These are phyloP conservation scores for Pseudogymnoascus sp. DNA, from an alignment of 2,329 filamentous ascomycete species.

Conservation along the genomic window DNA sequence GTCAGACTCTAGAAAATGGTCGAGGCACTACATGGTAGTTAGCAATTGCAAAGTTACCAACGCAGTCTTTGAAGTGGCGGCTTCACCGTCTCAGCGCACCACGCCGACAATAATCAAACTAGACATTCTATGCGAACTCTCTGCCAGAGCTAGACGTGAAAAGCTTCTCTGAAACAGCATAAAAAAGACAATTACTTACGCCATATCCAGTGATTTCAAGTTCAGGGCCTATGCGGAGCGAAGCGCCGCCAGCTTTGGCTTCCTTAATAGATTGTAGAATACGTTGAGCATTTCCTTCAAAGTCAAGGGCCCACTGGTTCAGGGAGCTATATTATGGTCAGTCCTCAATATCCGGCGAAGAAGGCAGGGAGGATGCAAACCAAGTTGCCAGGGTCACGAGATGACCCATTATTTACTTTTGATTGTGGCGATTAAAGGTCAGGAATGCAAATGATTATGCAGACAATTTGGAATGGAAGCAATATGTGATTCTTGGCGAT, in stretches of 20 bases:
- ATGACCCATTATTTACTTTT: conserved; percentile 30
- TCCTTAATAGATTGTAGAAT: conserved; percentile 52
- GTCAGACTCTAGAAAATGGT: conserved; percentile 35
- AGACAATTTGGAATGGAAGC: background rate
- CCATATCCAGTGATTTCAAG: conserved; percentile 25
- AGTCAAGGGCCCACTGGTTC: conserved; percentile 50
- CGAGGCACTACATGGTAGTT: background rate
- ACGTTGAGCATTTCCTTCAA: conserved; percentile 51
- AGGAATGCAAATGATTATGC: background rate
- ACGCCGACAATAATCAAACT: background rate
- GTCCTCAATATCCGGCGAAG: background rate
- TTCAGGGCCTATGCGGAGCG: conserved; percentile 48
- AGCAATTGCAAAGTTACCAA: background rate
- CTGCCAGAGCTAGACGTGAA: conserved; percentile 15
- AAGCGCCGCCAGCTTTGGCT: conserved; percentile 50
- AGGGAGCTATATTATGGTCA: conserved; percentile 26
- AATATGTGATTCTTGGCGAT: background rate
- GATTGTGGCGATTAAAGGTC: background rate
- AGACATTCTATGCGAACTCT: background rate
- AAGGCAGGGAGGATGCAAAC: background rate
- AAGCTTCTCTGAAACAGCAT: background rate
- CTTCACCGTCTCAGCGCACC: background rate
- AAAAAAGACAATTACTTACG: conserved; percentile 11
- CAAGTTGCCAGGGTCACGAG: conserved; percentile 38
- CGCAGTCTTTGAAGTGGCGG: conserved; percentile 8